Evolutionary conservation across 345 rosid species (phyloP), one percentile per base, ranked within the genome.

Genomic region (Noccaea caerulescens): DNA sequence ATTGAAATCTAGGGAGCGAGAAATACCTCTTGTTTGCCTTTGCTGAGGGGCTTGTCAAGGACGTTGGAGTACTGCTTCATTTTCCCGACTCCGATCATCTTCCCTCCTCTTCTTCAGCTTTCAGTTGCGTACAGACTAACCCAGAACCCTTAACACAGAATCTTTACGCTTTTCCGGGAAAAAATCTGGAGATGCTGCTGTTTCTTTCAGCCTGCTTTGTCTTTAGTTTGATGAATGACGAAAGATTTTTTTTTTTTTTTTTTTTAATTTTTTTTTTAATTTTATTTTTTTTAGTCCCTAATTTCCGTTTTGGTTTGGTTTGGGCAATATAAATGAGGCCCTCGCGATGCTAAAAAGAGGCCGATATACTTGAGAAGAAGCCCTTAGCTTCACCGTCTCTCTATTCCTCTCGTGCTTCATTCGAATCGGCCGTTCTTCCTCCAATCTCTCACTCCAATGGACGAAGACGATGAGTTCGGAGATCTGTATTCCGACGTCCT

Each of bases 381-480:
- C 75, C 80, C 76, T 56, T 64, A 70, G 72, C 76, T 70, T 64
- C 76, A 57, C 80, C 65, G 50, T 72, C 72, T 71, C 58, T 51
- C 32, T 69, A 16, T 33, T 27, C 33, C 23, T 58, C 73, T 60
- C 42, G 16, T 66, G 47, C 63, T 71, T 59, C 72, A 3, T 69
- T 56, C 37, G 60, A 57, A 58, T 71, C 68, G 58, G 62, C 72
- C 73, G 49, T 60, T 61, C 68, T 64, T 51, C 34, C 66, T 49
- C 34, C 47, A 71, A 63, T 69, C 58, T 50, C 23, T 55, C 45
- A 39, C 44, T 27, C 23, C 56, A 33, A 94, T 95, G 99, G 99
- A 92, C 61, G 98, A 92, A 47, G 98, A 95, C 64, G 99, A 95
- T 41, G 99, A 95, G 83, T 95, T 95, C 72, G 99, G 99, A 81